Percentiles rank a stretch among this genome's conserved stretches.
Conservation (phyloP, 2,329 filamentous ascomycete species). For the Huntiella moniliformis region DNA sequence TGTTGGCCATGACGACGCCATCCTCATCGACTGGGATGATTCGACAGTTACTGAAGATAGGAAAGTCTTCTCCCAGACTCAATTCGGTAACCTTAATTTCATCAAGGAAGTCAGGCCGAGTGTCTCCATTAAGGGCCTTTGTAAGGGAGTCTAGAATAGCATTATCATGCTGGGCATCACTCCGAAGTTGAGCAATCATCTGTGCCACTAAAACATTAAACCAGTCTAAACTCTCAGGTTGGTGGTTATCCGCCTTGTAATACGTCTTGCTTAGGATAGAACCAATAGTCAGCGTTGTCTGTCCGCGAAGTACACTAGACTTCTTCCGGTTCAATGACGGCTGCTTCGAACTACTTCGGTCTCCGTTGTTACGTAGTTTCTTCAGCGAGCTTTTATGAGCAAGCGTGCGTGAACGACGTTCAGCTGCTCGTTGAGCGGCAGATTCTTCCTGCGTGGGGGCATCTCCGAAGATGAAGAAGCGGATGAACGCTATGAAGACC, state of each 20-base stretch:
- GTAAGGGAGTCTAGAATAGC: constrained; percentile 74
- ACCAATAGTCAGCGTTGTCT: constrained; percentile 66
- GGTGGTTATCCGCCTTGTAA: constrained; percentile 88
- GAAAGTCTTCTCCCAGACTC: constrained; percentile 87
- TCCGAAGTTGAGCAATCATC: constrained; percentile 86
- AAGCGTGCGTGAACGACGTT: constrained; percentile 53
- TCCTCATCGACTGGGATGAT: constrained; percentile 83
- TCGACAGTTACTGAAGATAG: constrained; percentile 95
- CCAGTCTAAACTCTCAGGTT: constrained; percentile 94
- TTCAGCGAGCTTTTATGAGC: constrained; percentile 60
- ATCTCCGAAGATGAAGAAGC: constrained; percentile 99
- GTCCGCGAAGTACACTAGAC: constrained; percentile 53
- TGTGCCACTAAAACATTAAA: constrained; percentile 96
- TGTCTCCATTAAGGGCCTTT: constrained; percentile 68
- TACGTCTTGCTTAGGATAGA: constrained; percentile 94
- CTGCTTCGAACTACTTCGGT: constrained; percentile 3
- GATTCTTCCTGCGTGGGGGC: constrained; percentile 67
- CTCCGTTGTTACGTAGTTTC: constrained; percentile 30
- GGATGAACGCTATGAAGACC: constrained; percentile 86
- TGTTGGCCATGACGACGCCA: constrained; percentile 36
- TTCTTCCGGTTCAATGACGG: constrained; percentile 40
- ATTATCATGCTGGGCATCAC: constrained; percentile 80
- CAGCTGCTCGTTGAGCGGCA: constrained; percentile 54
- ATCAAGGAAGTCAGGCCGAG: constrained; percentile 78
- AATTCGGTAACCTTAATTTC: constrained; percentile 89